Evolutionary conservation across 768 basidiomycete species (phyloP).

Genomic region (Rossbeevera mucosa): DNA sequence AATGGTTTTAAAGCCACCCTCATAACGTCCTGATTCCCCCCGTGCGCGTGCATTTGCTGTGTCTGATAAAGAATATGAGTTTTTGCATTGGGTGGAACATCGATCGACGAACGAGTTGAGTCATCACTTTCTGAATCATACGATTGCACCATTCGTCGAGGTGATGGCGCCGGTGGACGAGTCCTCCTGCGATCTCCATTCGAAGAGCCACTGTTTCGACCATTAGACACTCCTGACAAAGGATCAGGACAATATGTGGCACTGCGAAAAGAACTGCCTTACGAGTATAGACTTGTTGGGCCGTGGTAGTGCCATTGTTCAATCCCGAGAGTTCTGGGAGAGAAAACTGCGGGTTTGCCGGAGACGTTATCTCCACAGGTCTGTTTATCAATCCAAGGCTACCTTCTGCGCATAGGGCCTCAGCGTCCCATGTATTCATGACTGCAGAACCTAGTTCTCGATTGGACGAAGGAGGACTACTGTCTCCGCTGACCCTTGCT

Average conservation of each 20-base stretch:
- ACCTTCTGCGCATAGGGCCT: neutral
- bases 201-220: neutral
- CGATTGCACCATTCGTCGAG: neutral
- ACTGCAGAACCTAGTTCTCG: neutral
- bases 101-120: neutral
- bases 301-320: neutral
- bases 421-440: neutral
- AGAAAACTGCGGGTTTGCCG: neutral
- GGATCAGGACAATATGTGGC: neutral
- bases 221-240: neutral
- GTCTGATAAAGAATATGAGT: neutral
- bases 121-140: neutral
- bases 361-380: neutral
- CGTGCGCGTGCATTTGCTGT: neutral
- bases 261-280: neutral
- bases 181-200: conserved; percentile 1
- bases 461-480: neutral
- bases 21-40: neutral
- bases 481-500: neutral
- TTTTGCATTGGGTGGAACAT: neutral
- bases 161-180: neutral
- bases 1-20: neutral
- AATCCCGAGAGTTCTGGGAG: neutral
- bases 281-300: neutral
- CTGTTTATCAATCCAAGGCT: neutral